A percentile compares a stretch with the other conserved stretches of the same genome.
phyloP scores from a whole-genome alignment of 768 basidiomycete genomes.

The Hypsizygus marmoreus region DNA sequence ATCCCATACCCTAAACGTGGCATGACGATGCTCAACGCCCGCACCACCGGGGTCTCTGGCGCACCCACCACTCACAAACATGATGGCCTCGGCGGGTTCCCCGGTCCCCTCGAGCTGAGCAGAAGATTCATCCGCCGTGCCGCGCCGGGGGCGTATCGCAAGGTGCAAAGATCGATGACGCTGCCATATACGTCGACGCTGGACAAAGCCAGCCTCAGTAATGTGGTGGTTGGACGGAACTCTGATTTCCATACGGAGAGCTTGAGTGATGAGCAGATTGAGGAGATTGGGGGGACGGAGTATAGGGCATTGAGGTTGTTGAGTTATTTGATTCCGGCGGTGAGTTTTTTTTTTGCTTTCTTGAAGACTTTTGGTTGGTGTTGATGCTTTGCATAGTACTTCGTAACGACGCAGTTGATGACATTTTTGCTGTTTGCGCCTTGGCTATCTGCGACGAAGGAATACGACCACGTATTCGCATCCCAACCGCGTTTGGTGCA shows the following conservation, averaged over 20 bases:
- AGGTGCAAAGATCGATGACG: conserved; percentile 52
- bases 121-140: conserved; percentile 35
- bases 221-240: conserved; percentile 58
- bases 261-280: conserved; percentile 66
- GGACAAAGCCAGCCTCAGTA: conserved; percentile 41
- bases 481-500: conserved; percentile 51
- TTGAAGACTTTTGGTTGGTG: neutral
- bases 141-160: conserved; percentile 46
- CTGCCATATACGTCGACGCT: conserved; percentile 49
- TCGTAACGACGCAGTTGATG: conserved; percentile 56
- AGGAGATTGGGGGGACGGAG: conserved; percentile 77
- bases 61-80: conserved; percentile 28
- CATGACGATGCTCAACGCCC: conserved; percentile 29
- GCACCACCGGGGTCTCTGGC: neutral
- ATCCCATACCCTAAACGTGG: conserved; percentile 33
- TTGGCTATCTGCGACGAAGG: conserved; percentile 49
- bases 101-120: conserved; percentile 43
- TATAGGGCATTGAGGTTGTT: conserved; percentile 61
- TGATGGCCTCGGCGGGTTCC: conserved; percentile 47
- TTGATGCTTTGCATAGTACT: conserved; percentile 55
- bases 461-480: conserved; percentile 50
- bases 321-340: conserved; percentile 50
- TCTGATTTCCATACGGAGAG: conserved; percentile 54
- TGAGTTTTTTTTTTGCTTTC: conserved; percentile 28
- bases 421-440: conserved; percentile 61